Evolutionary conservation across 768 basidiomycete genomes (phyloP).

Genomic region (Suillus tomentosus): DNA sequence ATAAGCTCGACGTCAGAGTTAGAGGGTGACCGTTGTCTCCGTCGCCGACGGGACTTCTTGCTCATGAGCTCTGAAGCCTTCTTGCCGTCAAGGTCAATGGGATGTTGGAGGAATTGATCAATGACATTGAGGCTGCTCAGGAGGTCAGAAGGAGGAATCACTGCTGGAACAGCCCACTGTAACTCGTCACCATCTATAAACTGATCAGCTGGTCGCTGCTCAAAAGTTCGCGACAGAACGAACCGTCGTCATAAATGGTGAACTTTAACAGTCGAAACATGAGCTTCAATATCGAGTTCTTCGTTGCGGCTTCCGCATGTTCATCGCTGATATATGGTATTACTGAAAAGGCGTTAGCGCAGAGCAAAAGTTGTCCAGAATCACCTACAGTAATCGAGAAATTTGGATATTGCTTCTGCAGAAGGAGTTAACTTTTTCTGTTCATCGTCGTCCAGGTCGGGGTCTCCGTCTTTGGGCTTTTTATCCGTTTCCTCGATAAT

Average conservation of each 20-base stretch:
- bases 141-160: constrained; percentile 67
- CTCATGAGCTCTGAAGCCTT: constrained; percentile 70
- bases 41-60: constrained; percentile 59
- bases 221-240: constrained; percentile 19
- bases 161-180: constrained; percentile 84
- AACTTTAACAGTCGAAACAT: constrained; percentile 82
- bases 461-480: constrained; percentile 38
- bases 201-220: constrained; percentile 11
- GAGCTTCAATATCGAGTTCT: constrained; percentile 79
- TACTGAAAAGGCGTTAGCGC: constrained; percentile 45
- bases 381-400: constrained; percentile 73
- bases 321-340: constrained; percentile 78
- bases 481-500: constrained; percentile 65
- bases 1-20: constrained; percentile 42
- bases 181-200: constrained; percentile 63
- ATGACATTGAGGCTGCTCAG: constrained; percentile 73
- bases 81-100: constrained; percentile 80
- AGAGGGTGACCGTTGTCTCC: constrained; percentile 50
- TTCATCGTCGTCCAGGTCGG: constrained; percentile 34
- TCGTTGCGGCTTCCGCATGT: constrained; percentile 74
- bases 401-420: constrained; percentile 65
- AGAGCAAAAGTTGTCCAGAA: background rate
- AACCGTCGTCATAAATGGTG: constrained; percentile 66
- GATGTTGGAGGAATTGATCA: constrained; percentile 78
- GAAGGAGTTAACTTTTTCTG: constrained; percentile 48